These are phyloP conservation scores for Aspergillus heteromorphus DNA, from an alignment of 495 filamentous ascomycete genomes.

Conservation along the genomic window DNA sequence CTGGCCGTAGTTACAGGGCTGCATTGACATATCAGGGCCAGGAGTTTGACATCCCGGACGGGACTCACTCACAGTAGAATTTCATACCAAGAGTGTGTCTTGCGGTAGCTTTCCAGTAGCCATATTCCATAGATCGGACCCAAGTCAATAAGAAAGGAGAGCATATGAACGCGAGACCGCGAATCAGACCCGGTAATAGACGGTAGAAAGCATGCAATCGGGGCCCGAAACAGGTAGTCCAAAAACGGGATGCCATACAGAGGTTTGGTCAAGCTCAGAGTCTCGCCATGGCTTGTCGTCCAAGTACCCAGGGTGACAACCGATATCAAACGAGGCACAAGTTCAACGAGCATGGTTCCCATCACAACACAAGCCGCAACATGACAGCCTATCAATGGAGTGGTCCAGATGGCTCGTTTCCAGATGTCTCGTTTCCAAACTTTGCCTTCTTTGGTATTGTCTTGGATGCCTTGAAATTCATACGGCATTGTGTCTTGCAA, in stretches of 20 bases:
- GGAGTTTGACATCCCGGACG: neutral
- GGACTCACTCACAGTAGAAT: conserved; percentile 6
- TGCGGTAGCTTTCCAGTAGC: conserved; percentile 19
- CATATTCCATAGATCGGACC: conserved; percentile 14
- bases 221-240: conserved; percentile 8
- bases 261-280: neutral
- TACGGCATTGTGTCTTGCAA: conserved; percentile 3
- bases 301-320: neutral
- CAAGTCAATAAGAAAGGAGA: conserved; percentile 16
- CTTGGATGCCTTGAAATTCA: neutral
- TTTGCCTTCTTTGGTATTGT: neutral
- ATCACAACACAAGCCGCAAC: neutral
- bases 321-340: neutral
- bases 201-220: conserved; percentile 14
- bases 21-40: neutral
- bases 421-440: too few species aligned
- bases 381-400: conserved; percentile 3
- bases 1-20: conserved; percentile 11
- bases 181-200: conserved; percentile 12
- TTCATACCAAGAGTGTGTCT: neutral
- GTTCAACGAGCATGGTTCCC: neutral
- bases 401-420: conserved; percentile 6
- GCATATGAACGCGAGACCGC: conserved; percentile 8
- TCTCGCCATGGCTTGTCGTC: conserved; percentile 7
- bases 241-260: neutral